Base-by-base conservation (phyloP, 352 stramenopile species). In the Pythium plurisporium region DNA sequence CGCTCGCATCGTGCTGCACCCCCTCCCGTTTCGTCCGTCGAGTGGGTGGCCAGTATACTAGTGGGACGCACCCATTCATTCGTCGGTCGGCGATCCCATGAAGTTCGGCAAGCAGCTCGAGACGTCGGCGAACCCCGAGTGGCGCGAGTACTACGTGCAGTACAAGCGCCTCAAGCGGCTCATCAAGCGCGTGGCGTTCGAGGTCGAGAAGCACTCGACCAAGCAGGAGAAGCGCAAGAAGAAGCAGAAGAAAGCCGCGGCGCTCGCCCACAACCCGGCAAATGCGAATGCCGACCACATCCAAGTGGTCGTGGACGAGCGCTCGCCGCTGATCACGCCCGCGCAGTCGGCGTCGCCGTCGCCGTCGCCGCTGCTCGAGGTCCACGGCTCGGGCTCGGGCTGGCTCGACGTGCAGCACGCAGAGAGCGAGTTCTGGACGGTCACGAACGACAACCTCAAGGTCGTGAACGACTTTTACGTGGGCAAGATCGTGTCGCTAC, bases 31-130 rank as follows among this genome's bases (percentile, higher is more conserved):
- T 44, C 19, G n/a, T 44, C 38, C 38, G 17, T n/a, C 36, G 38
- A 23, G 23, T 15, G n/a, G n/a, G n/a, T n/a, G n/a, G n/a, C n/a
- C n/a, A n/a, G n/a, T n/a, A n/a, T n/a, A n/a, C n/a, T n/a, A n/a
- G 15, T 15, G 33, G 33, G 33, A 20, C 33, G 30, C 22, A 23
- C 17, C 22, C 25, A 34, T 49, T 49, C 23, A 23, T 27, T 36
- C 42, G 15, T 31, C 17, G 38, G 38, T 44, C 14, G 10, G 14
- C 9, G 5, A 17, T 15, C 42, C 25, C 49, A 96, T 97, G 89
- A 97, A 97, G 74, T 97, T 96, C 72, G 89, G 89, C 72, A 97
- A 96, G 72, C 87, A 96, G 67, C 79, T 97, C 26, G 82, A 97
- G 78, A 82, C 93, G 50, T 91, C 79, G 55, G 86, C 82, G 17